phyloP scores from a whole-genome alignment of 164 flowering plant species.

The Liquidambar formosana region DNA sequence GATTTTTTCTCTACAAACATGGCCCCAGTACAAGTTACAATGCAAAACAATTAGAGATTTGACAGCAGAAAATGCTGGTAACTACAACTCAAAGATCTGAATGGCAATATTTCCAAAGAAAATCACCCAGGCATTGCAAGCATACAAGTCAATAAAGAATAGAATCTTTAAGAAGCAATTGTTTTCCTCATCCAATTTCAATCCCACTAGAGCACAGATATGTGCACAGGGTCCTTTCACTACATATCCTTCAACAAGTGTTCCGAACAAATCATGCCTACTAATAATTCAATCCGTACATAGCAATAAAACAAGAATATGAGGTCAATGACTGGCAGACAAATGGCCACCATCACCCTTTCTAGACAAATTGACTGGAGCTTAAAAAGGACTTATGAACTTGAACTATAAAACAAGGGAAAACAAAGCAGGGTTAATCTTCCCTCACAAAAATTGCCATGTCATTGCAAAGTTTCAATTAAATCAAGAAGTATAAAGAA shows the following conservation, averaged over 20 bases:
- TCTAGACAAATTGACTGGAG: background rate
- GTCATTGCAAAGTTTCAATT: too few relatives aligned
- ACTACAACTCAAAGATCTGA: background rate
- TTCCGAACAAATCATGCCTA: background rate
- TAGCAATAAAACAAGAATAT: background rate
- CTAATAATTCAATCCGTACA: background rate
- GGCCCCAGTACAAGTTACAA: too few relatives aligned
- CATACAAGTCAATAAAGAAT: background rate
- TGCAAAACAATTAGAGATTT: background rate
- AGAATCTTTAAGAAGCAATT: too few relatives aligned
- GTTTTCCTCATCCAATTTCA: constrained; percentile 3
- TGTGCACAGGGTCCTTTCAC: background rate
- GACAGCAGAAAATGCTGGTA: background rate
- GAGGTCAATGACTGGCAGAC: background rate
- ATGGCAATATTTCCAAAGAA: background rate
- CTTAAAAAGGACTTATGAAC: too few relatives aligned
- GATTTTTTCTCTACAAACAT: too few relatives aligned
- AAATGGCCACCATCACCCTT: background rate
- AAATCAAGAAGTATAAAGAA: too few relatives aligned
- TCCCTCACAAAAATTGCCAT: too few relatives aligned
- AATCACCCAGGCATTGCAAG: background rate
- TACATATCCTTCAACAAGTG: background rate
- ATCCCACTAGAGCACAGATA: background rate
- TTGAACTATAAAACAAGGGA: background rate
- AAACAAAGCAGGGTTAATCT: background rate